Percentiles rank a stretch among this genome's conserved stretches.
Evolutionary conservation across 2,329 filamentous ascomycete genomes (phyloP).

Genomic region (Didymella lethalis): DNA sequence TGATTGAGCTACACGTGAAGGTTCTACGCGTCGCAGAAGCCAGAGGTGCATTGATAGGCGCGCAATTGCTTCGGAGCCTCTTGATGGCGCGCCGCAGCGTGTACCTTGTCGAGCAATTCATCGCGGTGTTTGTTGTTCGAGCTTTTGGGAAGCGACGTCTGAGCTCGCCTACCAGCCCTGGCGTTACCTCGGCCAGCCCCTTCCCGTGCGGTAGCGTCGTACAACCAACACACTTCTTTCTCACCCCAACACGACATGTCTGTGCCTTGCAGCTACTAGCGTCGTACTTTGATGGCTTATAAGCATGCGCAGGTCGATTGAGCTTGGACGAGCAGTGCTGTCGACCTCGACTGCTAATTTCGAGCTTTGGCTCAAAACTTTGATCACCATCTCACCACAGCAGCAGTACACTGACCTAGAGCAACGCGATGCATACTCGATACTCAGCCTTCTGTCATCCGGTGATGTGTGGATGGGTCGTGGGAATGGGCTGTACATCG

Average conservation of each 20-base stretch:
- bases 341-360: conserved; percentile 31
- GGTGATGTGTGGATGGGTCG: conserved; percentile 45
- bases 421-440: conserved; percentile 23
- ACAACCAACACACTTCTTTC: conserved; percentile 9
- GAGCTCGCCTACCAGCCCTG: conserved; percentile 24
- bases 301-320: conserved; percentile 39
- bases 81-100: conserved; percentile 30
- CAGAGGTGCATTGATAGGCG: background rate
- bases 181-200: too few species aligned
- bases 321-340: conserved; percentile 48
- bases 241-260: background rate
- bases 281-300: conserved; percentile 9
- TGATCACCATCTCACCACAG: conserved; percentile 46
- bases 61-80: conserved; percentile 15
- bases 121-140: conserved; percentile 24
- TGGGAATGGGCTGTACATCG: conserved; percentile 44
- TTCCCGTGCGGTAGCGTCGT: conserved; percentile 20
- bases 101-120: conserved; percentile 32
- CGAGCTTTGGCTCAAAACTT: conserved; percentile 49
- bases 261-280: conserved; percentile 8
- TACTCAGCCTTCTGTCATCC: conserved; percentile 36
- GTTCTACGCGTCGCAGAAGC: conserved; percentile 17
- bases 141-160: conserved; percentile 30
- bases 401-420: conserved; percentile 36
- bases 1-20: conserved; percentile 38